Evolutionary conservation across 257 asterid species (phyloP), one percentile per base, ranked within the genome.

Genomic region (Fraxinus quadrangulata): DNA sequence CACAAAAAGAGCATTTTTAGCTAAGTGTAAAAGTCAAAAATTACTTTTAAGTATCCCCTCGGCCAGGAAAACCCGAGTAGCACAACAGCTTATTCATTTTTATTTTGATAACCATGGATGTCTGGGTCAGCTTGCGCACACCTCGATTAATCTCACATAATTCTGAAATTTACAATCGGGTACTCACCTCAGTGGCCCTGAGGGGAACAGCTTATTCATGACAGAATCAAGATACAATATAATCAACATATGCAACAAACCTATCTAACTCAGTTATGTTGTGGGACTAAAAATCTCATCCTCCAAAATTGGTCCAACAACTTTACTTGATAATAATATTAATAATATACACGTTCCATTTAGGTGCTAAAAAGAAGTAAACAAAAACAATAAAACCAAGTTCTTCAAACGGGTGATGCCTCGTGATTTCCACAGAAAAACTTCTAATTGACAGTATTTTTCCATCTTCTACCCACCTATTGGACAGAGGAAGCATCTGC

Each of bases 391-490:
- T 19, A 47, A 37, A 79, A 67, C 68, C 1, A 45, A 47, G 74
- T 79, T 59, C 72, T 79, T 70, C 70, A 42, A 75, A 67, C 68
- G 74, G 3, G 5, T 36, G 28, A 19, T 19, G 68, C 54, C 82
- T 79, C 45, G 31, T 47, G 72, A 74, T 77, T 81, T 67, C 75
- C 75, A 67, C 81, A 42, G 67, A 34, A 70, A 73, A 79, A 69
- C 77, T 77, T 78, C 84, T 65, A n/a, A 59, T 28, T 65, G 24
- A 40, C 73, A 67, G 49, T 34, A 42, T 37, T 37, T 63, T 54
- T 63, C 73, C 37, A 77, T 80, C 81, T 71, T 78, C 83, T 77
- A 76, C 83, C 83, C 79, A 79, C 79, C 76, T 76, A 81, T 21
- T 51, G 40, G 36, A 70, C 78, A 77, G 79, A 68, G 17, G 45